These are phyloP conservation scores for Flaveria robusta DNA, from an alignment of 129 eudicot genomes.

Conservation along the genomic window DNA sequence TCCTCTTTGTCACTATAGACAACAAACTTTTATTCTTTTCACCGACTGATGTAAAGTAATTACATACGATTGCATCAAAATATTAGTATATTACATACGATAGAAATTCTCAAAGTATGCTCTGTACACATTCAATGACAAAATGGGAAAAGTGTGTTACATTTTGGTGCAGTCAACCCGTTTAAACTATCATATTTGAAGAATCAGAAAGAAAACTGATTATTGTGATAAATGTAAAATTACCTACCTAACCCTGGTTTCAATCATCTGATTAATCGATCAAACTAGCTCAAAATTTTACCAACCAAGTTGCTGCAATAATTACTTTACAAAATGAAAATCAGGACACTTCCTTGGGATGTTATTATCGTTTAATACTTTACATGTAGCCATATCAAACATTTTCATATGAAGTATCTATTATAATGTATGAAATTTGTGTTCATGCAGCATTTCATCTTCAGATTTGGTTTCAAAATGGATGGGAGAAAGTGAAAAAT, in stretches of 20 bases:
- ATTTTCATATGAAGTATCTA: conserved; percentile 4
- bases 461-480: conserved; percentile 74
- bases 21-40: neutral
- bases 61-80: neutral
- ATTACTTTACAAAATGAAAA: too few species aligned
- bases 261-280: neutral
- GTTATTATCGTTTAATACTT: too few species aligned
- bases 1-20: neutral
- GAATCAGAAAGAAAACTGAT: neutral
- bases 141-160: neutral
- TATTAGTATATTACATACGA: neutral
- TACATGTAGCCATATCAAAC: neutral
- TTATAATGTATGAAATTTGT: conserved; percentile 15
- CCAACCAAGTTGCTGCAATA: neutral
- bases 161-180: neutral
- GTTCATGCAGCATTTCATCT: conserved; percentile 54
- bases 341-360: too few species aligned
- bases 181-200: neutral
- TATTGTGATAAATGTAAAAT: neutral
- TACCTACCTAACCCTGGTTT: neutral
- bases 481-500: conserved; percentile 83
- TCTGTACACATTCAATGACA: neutral
- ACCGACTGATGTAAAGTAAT: neutral
- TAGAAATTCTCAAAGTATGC: neutral
- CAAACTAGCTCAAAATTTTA: neutral